Conservation (phyloP, 495 filamentous ascomycete species). For the Elaphomyces granulatus region DNA sequence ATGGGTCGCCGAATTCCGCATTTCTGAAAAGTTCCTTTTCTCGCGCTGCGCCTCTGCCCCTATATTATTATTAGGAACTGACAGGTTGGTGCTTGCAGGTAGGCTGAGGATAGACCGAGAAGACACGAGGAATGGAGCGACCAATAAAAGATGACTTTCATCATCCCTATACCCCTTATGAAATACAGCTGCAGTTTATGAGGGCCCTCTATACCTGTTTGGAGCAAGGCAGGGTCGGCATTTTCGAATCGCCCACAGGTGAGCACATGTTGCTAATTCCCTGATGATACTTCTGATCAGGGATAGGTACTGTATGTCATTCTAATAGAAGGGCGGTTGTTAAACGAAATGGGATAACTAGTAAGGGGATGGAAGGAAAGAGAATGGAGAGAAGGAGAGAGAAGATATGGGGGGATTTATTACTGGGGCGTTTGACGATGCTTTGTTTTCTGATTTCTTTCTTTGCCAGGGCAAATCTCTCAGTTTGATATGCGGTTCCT, state of each 20-base stretch:
- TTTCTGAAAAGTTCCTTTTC: too few species aligned
- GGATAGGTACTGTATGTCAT: slow-evolving; percentile 29
- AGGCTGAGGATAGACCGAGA: too few species aligned
- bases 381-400: too few species aligned
- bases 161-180: slow-evolving; percentile 84
- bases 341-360: too few species aligned
- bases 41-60: too few species aligned
- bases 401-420: too few species aligned
- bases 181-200: slow-evolving; percentile 87
- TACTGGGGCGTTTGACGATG: not conserved
- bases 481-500: slow-evolving; percentile 79
- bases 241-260: slow-evolving; percentile 90
- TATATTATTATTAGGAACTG: too few species aligned
- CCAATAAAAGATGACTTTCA: slow-evolving; percentile 73
- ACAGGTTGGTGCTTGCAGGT: too few species aligned
- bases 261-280: slow-evolving; percentile 9
- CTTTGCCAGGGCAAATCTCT: slow-evolving; percentile 77
- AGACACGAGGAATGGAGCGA: too few species aligned
- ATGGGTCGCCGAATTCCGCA: too few species aligned
- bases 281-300: slow-evolving; percentile 7
- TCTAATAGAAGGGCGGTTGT: slow-evolving; percentile 3
- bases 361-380: too few species aligned
- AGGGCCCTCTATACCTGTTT: slow-evolving; percentile 67
- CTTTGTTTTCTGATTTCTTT: slow-evolving; percentile 3
- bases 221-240: slow-evolving; percentile 65